phyloP scores from a whole-genome alignment of 495 filamentous ascomycete genomes.

The Geoglossum glabrum region DNA sequence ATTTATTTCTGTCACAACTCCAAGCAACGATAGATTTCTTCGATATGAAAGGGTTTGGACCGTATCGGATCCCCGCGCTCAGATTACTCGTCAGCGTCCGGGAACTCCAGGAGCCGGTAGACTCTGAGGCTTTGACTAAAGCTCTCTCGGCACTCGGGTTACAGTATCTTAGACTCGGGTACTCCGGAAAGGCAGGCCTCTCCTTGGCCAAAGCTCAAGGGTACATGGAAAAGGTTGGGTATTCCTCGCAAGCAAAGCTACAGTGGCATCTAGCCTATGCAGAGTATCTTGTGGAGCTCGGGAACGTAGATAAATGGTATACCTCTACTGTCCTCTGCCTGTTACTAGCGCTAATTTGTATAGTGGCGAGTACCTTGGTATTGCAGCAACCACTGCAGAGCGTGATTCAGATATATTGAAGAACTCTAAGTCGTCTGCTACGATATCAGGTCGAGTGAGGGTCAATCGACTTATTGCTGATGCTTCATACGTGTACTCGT shows the following conservation, averaged over 20 bases:
- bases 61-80: slow-evolving; percentile 21
- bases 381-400: background rate
- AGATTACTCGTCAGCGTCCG: slow-evolving; percentile 30
- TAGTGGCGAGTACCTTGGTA: background rate
- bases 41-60: slow-evolving; percentile 46
- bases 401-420: background rate
- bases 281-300: slow-evolving; percentile 52
- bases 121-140: slow-evolving; percentile 34
- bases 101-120: slow-evolving; percentile 30
- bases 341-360: background rate
- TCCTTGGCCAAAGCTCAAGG: slow-evolving; percentile 37
- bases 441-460: background rate
- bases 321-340: background rate
- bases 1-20: slow-evolving; percentile 39
- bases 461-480: slow-evolving; percentile 25
- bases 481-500: slow-evolving; percentile 38
- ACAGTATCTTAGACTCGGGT: slow-evolving; percentile 60
- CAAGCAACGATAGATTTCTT: slow-evolving; percentile 55
- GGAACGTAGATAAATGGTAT: slow-evolving; percentile 25
- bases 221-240: slow-evolving; percentile 20
- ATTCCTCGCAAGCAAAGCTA: slow-evolving; percentile 25
- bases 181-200: slow-evolving; percentile 50
- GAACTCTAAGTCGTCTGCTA: background rate
- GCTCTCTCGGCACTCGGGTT: slow-evolving; percentile 39
- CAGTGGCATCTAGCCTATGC: slow-evolving; percentile 49